phyloP scores from a whole-genome alignment of 2,329 filamentous ascomycete genomes.

The Neocatenulostroma microsporum region DNA sequence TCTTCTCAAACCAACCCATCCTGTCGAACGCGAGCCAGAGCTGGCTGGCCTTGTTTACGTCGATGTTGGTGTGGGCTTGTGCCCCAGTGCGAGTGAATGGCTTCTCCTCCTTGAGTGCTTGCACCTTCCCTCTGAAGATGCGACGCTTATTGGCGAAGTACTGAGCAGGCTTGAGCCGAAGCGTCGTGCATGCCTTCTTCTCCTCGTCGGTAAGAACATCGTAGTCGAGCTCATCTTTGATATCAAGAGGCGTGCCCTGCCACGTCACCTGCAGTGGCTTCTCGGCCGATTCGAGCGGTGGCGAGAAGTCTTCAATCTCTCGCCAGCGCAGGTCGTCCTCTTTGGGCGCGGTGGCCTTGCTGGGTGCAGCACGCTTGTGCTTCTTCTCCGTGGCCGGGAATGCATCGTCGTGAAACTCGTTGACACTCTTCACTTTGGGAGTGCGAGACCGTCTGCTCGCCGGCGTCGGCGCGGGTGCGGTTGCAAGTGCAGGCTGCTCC shows the following conservation, averaged over 20 bases:
- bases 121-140: slow-evolving; percentile 72
- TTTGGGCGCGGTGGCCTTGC: slow-evolving; percentile 19
- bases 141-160: slow-evolving; percentile 90
- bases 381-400: slow-evolving; percentile 7
- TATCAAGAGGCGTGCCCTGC: slow-evolving; percentile 58
- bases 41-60: slow-evolving; percentile 95
- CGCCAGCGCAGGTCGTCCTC: slow-evolving; percentile 20
- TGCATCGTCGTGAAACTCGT: slow-evolving; percentile 5
- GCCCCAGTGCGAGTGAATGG: slow-evolving; percentile 93
- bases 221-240: slow-evolving; percentile 62
- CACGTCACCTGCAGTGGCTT: slow-evolving; percentile 11
- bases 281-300: slow-evolving; percentile 19
- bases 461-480: slow-evolving; percentile 7
- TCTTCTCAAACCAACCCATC: slow-evolving; percentile 27
- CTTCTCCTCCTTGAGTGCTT: slow-evolving; percentile 59
- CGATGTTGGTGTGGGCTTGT: slow-evolving; percentile 94
- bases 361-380: slow-evolving; percentile 21
- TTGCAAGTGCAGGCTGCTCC: neutral
- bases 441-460: slow-evolving; percentile 9
- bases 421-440: slow-evolving; percentile 1
- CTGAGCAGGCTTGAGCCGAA: slow-evolving; percentile 76
- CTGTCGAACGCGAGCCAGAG: slow-evolving; percentile 81
- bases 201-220: slow-evolving; percentile 71
- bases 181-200: slow-evolving; percentile 63
- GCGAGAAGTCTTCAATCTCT: slow-evolving; percentile 21